Conservation (phyloP, 2,329 filamentous ascomycete species). For the Scedosporium apiospermum region DNA sequence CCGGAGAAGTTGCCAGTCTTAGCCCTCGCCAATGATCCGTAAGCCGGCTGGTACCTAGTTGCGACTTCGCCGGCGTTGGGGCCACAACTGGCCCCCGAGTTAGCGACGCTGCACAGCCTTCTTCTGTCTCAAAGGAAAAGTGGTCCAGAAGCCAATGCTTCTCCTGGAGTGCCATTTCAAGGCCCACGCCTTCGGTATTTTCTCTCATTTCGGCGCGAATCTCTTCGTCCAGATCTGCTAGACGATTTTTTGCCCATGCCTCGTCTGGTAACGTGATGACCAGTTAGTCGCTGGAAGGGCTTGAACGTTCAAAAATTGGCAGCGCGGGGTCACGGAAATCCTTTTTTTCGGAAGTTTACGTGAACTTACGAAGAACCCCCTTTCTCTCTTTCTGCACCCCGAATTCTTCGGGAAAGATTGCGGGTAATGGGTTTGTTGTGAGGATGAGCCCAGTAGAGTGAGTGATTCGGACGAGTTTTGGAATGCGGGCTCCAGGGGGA, state of each 20-base stretch:
- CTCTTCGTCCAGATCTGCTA: slow-evolving; percentile 66
- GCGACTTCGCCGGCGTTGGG: not conserved
- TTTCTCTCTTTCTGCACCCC: slow-evolving; percentile 62
- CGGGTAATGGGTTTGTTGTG: slow-evolving; percentile 69
- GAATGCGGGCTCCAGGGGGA: slow-evolving; percentile 61
- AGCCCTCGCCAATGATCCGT: slow-evolving; percentile 73
- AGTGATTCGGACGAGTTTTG: slow-evolving; percentile 59
- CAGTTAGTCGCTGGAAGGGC: not conserved
- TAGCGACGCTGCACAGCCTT: not conserved
- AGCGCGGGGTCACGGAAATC: not conserved
- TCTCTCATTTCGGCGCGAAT: slow-evolving; percentile 62
- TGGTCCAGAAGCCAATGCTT: slow-evolving; percentile 73
- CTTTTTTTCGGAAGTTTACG: no score
- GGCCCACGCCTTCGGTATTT: slow-evolving; percentile 72
- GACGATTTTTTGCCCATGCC: slow-evolving; percentile 77
- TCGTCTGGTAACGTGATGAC: slow-evolving; percentile 57
- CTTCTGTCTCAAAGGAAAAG: slow-evolving; percentile 53
- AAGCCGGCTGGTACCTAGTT: slow-evolving; percentile 50
- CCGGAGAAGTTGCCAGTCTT: slow-evolving; percentile 54
- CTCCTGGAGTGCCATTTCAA: slow-evolving; percentile 77
- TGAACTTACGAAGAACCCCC: slow-evolving; percentile 35
- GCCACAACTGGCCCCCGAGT: slow-evolving; percentile 4
- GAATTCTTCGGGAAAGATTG: slow-evolving; percentile 73
- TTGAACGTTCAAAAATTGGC: not conserved
- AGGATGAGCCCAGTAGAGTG: slow-evolving; percentile 27